Base-by-base conservation (phyloP, 768 basidiomycete genomes). In the Crassisporium funariophilum region DNA sequence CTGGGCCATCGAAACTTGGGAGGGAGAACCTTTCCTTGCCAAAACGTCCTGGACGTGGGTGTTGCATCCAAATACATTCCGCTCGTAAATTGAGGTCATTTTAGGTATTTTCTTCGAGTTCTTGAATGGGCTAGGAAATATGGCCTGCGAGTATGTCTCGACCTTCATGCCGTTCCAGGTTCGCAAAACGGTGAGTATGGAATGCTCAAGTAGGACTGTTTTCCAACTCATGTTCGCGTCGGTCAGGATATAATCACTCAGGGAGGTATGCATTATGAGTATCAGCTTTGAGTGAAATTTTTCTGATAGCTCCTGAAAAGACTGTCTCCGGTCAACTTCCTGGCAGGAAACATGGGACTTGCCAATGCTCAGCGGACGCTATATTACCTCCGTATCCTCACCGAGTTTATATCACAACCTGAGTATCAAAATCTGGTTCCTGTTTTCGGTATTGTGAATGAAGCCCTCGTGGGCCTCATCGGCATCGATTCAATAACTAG, bases 41-140 rank as follows among this genome's bases (percentile, higher is more conserved):
- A 74, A 77, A 49, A 83, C 84, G 11, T 82, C 82, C 21, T 94
- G 92, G 92, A 82, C 78, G 76, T 84, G 62, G 50, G 76, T 64
- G 12, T 36, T 6, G 45, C 4, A 16, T 12, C 16, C 19, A 3
- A 27, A 12, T 9, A 7, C 31, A 17, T 17, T n/a, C 1, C 10
- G n/a, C 6, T 20, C 23, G 15, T 22, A 41, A 27, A 19, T 19
- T 45, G 13, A 15, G 6, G 21, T 33, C 16, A 35, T 15, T 23
- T 40, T 53, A 83, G 80, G 46, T 91, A 91, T 67, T 81, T 90
- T 65, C 68, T 91, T 15, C 82, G 82, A 34, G 76, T 86, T 19
- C 69, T 95, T 29, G 75, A 73, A 2, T 97, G 93, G 93, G 84
- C 83, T 11, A 75, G 92, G 40, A 95, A 97, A 66, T 95, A 95